Conservation (phyloP, 2,329 filamentous ascomycete genomes). For the Aspergillus viridinutans region DNA sequence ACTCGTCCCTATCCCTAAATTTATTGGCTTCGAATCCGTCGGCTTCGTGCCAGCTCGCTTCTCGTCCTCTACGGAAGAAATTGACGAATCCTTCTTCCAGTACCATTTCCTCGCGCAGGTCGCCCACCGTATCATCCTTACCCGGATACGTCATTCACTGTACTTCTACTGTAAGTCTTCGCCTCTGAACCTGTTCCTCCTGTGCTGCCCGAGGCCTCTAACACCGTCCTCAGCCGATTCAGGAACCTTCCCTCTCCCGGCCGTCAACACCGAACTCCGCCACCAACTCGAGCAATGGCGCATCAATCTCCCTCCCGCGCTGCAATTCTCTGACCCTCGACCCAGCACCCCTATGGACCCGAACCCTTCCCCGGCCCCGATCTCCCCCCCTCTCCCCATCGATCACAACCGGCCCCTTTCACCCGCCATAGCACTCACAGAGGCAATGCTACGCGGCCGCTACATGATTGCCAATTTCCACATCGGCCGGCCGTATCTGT, state of each 20-base stretch:
- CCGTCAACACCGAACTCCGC: slow-evolving; percentile 49
- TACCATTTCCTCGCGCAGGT: slow-evolving; percentile 56
- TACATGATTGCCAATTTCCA: slow-evolving; percentile 39
- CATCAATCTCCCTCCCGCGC: slow-evolving; percentile 45
- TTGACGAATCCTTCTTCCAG: slow-evolving; percentile 53
- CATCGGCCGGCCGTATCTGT: slow-evolving; percentile 39
- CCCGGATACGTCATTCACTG: slow-evolving; percentile 49
- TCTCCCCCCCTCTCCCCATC: slow-evolving; percentile 18
- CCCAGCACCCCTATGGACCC: slow-evolving; percentile 20
- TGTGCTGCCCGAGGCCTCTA: slow-evolving; percentile 1
- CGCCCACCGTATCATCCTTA: slow-evolving; percentile 54
- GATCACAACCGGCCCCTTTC: slow-evolving; percentile 23
- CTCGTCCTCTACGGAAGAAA: slow-evolving; percentile 30
- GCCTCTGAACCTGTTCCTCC: neutral
- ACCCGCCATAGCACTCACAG: slow-evolving; percentile 32
- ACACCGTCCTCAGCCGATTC: slow-evolving; percentile 28
- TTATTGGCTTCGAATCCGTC: slow-evolving; percentile 42
- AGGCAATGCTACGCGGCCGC: slow-evolving; percentile 36
- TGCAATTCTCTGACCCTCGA: slow-evolving; percentile 42
- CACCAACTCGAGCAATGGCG: slow-evolving; percentile 56
- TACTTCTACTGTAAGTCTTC: slow-evolving; percentile 44
- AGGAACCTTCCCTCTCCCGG: slow-evolving; percentile 44
- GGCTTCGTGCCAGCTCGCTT: slow-evolving; percentile 30
- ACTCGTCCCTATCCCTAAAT: slow-evolving; percentile 51
- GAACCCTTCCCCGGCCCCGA: slow-evolving; percentile 16